phyloP scores from a whole-genome alignment of 768 basidiomycete species.

The Pisolithus microcarpus region DNA sequence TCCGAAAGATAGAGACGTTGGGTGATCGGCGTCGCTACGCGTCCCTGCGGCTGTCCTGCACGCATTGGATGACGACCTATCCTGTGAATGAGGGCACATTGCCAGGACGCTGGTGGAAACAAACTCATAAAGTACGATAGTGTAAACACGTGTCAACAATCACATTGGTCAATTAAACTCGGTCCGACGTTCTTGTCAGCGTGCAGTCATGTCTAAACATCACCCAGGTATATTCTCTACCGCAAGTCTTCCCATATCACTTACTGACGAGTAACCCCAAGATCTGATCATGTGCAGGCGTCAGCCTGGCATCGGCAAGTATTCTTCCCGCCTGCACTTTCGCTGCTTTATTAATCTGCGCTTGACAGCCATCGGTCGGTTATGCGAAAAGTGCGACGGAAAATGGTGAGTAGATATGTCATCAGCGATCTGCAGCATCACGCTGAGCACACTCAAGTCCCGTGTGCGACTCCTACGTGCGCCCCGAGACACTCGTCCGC shows the following conservation, averaged over 20 bases:
- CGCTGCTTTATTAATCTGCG: slow-evolving; percentile 4
- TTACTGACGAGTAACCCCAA: slow-evolving; percentile 22
- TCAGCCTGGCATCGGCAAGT: slow-evolving; percentile 91
- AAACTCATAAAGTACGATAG: not conserved
- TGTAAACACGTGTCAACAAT: too few species aligned
- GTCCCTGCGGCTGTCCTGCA: slow-evolving; percentile 12
- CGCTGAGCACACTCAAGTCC: slow-evolving; percentile 48
- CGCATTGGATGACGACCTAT: slow-evolving; percentile 5
- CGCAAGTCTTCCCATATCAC: not conserved
- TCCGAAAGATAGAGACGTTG: slow-evolving; percentile 60
- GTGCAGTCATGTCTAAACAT: slow-evolving; percentile 71
- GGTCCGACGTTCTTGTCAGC: not conserved
- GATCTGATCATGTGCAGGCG: slow-evolving; percentile 98
- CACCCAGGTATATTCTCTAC: slow-evolving; percentile 56
- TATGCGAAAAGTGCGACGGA: slow-evolving; percentile 99
- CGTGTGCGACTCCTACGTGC: slow-evolving; percentile 97
- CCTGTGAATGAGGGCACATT: slow-evolving; percentile 19
- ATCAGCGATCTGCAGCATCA: not conserved
- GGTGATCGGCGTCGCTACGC: slow-evolving; percentile 28
- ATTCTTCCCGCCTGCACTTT: not conserved
- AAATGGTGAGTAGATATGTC: slow-evolving; percentile 69
- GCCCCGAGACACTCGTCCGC: slow-evolving; percentile 94
- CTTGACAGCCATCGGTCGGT: slow-evolving; percentile 80
- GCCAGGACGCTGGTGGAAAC: slow-evolving; percentile 16
- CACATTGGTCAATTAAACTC: too few species aligned